Evolutionary conservation across 148 eudicot genomes (phyloP), one percentile per base, ranked within the genome.

Genomic region (Vaccinium corymbosum): DNA sequence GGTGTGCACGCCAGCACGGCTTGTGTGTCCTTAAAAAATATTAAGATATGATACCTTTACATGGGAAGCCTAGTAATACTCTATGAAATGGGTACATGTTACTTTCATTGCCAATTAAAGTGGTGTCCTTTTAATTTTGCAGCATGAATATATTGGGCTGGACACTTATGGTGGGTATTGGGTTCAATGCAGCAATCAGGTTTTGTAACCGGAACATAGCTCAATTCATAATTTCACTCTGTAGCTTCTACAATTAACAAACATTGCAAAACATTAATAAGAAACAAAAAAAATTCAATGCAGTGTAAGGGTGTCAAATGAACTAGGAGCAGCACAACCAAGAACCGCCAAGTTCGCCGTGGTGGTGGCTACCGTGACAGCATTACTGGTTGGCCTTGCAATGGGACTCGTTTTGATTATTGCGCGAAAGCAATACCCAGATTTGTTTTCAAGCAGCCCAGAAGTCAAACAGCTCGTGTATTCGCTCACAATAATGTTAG

Each of bases 171-270:
- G 79, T 83, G 10, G 88, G 89, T 15, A 1, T 91, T 10, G 97
- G 94, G 79, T 89, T 91, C 79, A 86, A 90, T 79, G 90, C 88
- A 81, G 93, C 93, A 11, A 80, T 89, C 79, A 90, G 97, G 95
- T 94, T 80, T 19, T 11, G 38, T 13, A 25, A 4, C 55, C 19
- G 4, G 14, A 53, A 13, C 17, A 32, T 35, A 46, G n/a, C 32
- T 70, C 48, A 32, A 14, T 14, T 22, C 22, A 25, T 25, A 32
- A 35, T 35, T 35, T 2, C 3, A 35, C 38, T 35, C 38, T 35
- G 38, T 35, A 35, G 48, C 48, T 71, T 71, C 17, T 70, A 70
- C 38, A 4, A 29, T 4, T 70, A 70, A 70, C 7, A 6, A 27
- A 29, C 50, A 11, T 22, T 11, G 15, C 22, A 25, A 70, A 70